phyloP scores from a whole-genome alignment of 495 filamentous ascomycete genomes.

The Penicillium lagena region DNA sequence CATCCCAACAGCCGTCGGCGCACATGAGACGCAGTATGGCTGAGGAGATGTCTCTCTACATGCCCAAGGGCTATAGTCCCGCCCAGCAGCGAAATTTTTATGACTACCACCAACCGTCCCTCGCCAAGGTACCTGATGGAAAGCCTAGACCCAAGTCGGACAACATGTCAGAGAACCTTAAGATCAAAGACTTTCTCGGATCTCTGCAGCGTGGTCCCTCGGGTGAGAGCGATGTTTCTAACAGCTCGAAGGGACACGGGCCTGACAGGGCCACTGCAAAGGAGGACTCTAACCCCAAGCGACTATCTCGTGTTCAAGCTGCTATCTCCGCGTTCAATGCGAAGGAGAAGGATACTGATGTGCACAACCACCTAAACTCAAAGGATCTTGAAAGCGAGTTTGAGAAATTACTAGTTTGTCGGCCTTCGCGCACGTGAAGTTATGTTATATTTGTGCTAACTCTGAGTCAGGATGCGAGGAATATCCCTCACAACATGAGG shows the following conservation, averaged over 20 bases:
- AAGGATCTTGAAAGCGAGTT: conserved; percentile 45
- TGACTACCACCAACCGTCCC: conserved; percentile 49
- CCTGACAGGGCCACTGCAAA: conserved; percentile 15
- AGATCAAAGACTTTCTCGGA: conserved; percentile 29
- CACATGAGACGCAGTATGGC: conserved; percentile 39
- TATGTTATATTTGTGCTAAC: background rate
- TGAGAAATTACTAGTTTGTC: conserved; percentile 41
- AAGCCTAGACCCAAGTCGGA: conserved; percentile 51
- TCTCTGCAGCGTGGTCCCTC: conserved; percentile 19
- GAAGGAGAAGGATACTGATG: conserved; percentile 38
- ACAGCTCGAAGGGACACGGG: conserved; percentile 13
- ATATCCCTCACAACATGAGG: conserved; percentile 88
- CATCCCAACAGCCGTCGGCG: conserved; percentile 33
- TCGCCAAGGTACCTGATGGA: conserved; percentile 30
- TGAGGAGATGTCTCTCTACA: conserved; percentile 57
- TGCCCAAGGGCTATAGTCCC: conserved; percentile 54
- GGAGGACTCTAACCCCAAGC: conserved; percentile 27
- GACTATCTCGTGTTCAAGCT: conserved; percentile 54
- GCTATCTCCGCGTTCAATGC: conserved; percentile 57
- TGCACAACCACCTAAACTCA: conserved; percentile 33
- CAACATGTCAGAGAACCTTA: conserved; percentile 31
- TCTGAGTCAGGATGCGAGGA: conserved; percentile 60
- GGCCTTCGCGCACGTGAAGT: background rate
- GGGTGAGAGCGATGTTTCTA: conserved; percentile 9
- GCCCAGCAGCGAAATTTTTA: conserved; percentile 61